Evolutionary conservation across 139 green algal genomes (phyloP), one percentile per base, ranked within the genome.

Genomic region (Desmodesmus armatus): DNA sequence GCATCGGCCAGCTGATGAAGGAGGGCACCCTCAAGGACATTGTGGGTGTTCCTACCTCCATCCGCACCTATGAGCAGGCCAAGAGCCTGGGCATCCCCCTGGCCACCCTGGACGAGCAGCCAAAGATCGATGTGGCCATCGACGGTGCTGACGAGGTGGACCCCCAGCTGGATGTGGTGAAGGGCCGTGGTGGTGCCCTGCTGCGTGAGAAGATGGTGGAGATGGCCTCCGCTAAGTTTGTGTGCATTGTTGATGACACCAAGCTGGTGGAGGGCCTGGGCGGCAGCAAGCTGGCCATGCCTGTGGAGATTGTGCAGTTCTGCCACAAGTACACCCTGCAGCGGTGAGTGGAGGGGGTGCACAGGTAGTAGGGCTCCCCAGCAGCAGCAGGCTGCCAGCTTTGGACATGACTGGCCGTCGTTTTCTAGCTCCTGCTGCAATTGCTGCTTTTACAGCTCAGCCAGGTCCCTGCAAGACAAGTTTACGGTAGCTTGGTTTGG

Each of bases 161-260:
- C 88, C 95, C 96, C 47, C 93, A 95, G 73, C 93, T 99, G 29
- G 94, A 99, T 72, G 96, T 99, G 0, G 97, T 99, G 0, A 99
- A 99, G 94, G 98, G 98, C 49, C 94, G 98, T 63, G 98, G 97
- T 33, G 97, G 98, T 29, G 98, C 98, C 1, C 92, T 99, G 82
- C 93, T 99, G 78, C 92, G 98, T 63, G 98, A 99, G 92, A 99
- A 99, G 96, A 99, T 99, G 96, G 97, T 99, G 60, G 98, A 99
- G 93, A 93, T 95, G 88, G 94, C 94, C 4, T 96, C 94, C 13
- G 87, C 91, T 58, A 97, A 96, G 89, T 99, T 99, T 90, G 94
- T 99, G 35, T 99, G 98, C 92, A 99, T 99, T 73, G 97, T 99
- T 13, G 98, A 99, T 81, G 98, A 99, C 73, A 96, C 95, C 71